Conservation (phyloP, 768 basidiomycete genomes). For the Leccinum olivaceopallidum region DNA sequence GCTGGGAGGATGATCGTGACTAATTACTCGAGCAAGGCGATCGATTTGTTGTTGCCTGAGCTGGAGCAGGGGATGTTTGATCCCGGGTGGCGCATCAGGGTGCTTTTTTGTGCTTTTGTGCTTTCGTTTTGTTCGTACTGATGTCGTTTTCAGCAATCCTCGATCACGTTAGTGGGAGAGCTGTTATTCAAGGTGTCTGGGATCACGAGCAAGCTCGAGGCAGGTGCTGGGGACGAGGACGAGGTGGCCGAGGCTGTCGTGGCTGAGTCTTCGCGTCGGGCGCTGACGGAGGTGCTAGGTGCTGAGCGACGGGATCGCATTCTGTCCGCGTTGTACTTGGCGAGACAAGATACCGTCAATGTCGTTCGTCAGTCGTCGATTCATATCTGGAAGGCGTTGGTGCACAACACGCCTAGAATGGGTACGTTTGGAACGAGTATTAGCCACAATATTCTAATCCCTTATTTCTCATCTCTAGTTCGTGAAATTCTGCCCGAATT, state of each 20-base stretch:
- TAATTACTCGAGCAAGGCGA: constrained; percentile 89
- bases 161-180: constrained; percentile 94
- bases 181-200: constrained; percentile 96
- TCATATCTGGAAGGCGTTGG: constrained; percentile 98
- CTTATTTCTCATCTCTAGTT: constrained; percentile 42
- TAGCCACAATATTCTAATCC: neutral
- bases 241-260: constrained; percentile 59
- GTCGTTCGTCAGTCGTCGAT: constrained; percentile 89
- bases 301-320: constrained; percentile 88
- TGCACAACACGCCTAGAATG: constrained; percentile 91
- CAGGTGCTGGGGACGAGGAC: constrained; percentile 77
- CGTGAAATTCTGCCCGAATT: constrained; percentile 91
- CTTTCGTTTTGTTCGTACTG: neutral
- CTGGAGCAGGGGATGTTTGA: constrained; percentile 96
- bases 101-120: constrained; percentile 38
- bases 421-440: constrained; percentile 42
- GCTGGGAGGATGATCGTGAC: constrained; percentile 98
- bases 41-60: constrained; percentile 92
- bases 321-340: constrained; percentile 86
- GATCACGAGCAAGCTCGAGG: constrained; percentile 82
- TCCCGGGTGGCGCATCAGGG: constrained; percentile 91
- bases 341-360: constrained; percentile 89
- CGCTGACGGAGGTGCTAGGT: constrained; percentile 86
- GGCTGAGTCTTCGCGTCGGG: constrained; percentile 81
- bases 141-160: constrained; percentile 67